Base-by-base conservation (phyloP, 2,329 filamentous ascomycete species). In the Fusarium floridanum region DNA sequence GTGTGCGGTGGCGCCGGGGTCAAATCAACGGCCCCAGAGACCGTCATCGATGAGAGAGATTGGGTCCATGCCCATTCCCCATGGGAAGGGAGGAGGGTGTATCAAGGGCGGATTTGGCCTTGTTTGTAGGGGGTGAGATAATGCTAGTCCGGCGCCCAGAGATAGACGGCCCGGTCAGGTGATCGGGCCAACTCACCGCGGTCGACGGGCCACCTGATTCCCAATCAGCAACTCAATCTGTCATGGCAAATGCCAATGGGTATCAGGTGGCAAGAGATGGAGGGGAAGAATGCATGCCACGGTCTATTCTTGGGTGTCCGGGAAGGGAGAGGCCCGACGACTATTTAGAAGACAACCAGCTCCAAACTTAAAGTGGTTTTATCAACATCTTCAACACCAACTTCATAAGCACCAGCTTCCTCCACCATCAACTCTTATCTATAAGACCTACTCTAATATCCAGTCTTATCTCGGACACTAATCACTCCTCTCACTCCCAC, bases 291-390 rank as follows among this genome's bases (percentile, higher is more conserved):
- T 59, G 57, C 66, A 61, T 64, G 41, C 37, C 68, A 75, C 53
- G 45, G 61, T 62, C 63, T 76, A 75, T 68, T 74, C 64, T 70
- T 74, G 70, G 74, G 41, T 65, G 67, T 32, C 69, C 53, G 62
- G 45, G 48, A 50, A 65, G 65, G 61, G 48, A 66, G 71, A 72
- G 62, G 57, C 20, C 17, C 34, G 62, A 66, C 34, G 61, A 75
- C 61, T 74, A 74, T 74, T 73, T 74, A 74, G 72, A 74, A 75
- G 72, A 69, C 72, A 66, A 61, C 68, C 68, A 75, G 61, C 59
- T 76, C 74, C 68, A 36, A 61, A 64, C 45, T 72, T 24, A 73
- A 71, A 50, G 48, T 24, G 60, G 64, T 59, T 65, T 67, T 17
- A 68, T 61, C 60, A 76, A 41, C 70, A 76, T 20, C 29, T 64